Evolutionary conservation across 768 basidiomycete genomes (phyloP).

Genomic region (Amanita phalloides): DNA sequence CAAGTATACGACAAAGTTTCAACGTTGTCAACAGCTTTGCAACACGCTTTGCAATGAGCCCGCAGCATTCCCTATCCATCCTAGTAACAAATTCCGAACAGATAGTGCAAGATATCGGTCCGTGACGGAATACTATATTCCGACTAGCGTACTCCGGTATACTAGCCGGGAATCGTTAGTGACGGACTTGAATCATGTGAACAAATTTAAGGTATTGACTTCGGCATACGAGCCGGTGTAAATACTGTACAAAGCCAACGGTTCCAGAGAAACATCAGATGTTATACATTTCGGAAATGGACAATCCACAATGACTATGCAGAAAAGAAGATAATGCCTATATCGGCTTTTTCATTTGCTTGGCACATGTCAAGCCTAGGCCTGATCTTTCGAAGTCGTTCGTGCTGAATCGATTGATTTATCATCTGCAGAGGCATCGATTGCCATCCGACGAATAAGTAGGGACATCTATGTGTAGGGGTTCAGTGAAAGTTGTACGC

Average conservation of each 20-base stretch:
- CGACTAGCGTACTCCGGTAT: not conserved
- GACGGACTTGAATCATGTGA: not conserved
- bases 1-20: no score
- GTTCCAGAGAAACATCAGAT: not conserved
- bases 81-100: not conserved
- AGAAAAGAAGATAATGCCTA: not conserved
- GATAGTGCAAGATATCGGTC: not conserved
- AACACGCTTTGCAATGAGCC: not conserved
- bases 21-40: not conserved
- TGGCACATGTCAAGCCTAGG: not conserved
- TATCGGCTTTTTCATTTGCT: no score
- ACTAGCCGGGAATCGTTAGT: not conserved
- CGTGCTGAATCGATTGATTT: not conserved
- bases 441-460: conserved; percentile 24
- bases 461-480: conserved; percentile 26
- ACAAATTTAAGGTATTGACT: not conserved
- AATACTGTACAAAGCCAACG: not conserved
- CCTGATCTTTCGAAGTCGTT: not conserved
- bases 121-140: not conserved
- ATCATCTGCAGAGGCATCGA: not conserved
- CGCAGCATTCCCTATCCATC: not conserved
- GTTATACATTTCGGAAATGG: not conserved
- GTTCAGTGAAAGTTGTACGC: not conserved
- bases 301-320: not conserved
- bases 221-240: not conserved